Percentiles rank a stretch among this genome's conserved stretches.
phyloP scores from a whole-genome alignment of 2,329 filamentous ascomycete genomes.

The Sporothrix brasiliensis region DNA sequence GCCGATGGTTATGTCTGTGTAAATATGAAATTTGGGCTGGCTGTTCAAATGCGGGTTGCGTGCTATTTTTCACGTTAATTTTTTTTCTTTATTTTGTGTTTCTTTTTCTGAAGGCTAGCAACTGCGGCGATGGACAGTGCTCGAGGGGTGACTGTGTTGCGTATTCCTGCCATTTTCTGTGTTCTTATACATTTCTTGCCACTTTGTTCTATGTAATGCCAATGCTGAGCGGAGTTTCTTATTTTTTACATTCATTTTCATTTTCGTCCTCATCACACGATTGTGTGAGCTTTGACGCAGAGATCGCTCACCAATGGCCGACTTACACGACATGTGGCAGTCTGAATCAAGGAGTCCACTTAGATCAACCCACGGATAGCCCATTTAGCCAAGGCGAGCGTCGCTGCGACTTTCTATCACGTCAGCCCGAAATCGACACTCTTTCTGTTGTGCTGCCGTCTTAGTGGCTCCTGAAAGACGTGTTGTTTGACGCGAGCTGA shows the following conservation, averaged over 20 bases:
- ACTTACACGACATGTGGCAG: constrained; percentile 3
- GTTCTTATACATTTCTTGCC: background rate
- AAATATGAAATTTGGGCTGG: constrained; percentile 25
- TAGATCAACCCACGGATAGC: background rate
- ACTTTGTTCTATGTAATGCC: background rate
- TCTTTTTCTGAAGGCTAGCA: background rate
- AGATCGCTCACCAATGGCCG: constrained; percentile 4
- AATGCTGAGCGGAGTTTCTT: constrained; percentile 11
- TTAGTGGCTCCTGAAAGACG: background rate
- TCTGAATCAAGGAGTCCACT: background rate
- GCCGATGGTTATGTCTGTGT: constrained; percentile 19
- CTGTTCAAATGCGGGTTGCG: constrained; percentile 14
- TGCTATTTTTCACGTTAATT: background rate
- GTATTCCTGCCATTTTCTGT: background rate
- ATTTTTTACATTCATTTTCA: background rate
- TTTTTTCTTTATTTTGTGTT: background rate
- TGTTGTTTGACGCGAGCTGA: background rate
- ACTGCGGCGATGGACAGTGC: background rate
- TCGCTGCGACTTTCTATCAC: constrained; percentile 2
- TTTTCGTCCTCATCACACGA: background rate
- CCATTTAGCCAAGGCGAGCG: constrained; percentile 5
- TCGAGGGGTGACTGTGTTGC: constrained; percentile 10
- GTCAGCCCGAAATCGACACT: background rate
- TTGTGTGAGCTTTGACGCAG: background rate
- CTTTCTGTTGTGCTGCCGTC: background rate